Evolutionary conservation across 1,284 basidiomycete genomes (phyloP).

Genomic region (Rhodotorula mucilaginosa): DNA sequence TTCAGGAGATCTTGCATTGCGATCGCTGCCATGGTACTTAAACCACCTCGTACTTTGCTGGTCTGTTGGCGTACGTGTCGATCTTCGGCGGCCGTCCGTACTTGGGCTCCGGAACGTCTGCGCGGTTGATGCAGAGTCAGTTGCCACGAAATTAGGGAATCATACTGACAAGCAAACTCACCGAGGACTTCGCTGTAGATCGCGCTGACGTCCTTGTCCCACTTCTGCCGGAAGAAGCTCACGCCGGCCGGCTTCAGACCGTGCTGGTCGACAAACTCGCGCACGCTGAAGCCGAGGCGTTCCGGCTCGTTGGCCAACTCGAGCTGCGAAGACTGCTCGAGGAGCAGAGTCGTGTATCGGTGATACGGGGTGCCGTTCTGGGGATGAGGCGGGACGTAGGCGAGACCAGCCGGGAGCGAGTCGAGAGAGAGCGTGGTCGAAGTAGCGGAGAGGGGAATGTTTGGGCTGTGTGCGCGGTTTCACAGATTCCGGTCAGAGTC

Average conservation of each 20-base stretch:
- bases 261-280: slow-evolving; percentile 61
- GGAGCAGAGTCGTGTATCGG: slow-evolving; percentile 72
- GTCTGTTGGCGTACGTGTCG: slow-evolving; percentile 56
- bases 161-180: slow-evolving; percentile 52
- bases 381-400: slow-evolving; percentile 82
- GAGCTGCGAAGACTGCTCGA: slow-evolving; percentile 60
- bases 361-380: slow-evolving; percentile 80
- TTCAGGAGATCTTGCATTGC: not conserved
- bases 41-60: slow-evolving; percentile 33
- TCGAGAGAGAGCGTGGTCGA: slow-evolving; percentile 50
- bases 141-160: not conserved
- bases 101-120: slow-evolving; percentile 61
- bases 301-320: slow-evolving; percentile 50
- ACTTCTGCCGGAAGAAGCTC: slow-evolving; percentile 79
- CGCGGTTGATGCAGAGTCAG: slow-evolving; percentile 9
- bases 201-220: slow-evolving; percentile 64
- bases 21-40: not conserved
- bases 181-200: slow-evolving; percentile 69
- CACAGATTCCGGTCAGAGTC: too few species aligned
- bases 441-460: slow-evolving; percentile 70
- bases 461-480: slow-evolving; percentile 58
- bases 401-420: slow-evolving; percentile 50
- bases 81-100: slow-evolving; percentile 62
- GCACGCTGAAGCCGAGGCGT: slow-evolving; percentile 63
- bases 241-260: slow-evolving; percentile 60